Conservation (phyloP, 257 asterid genomes). For the Jacaranda mimosifolia region DNA sequence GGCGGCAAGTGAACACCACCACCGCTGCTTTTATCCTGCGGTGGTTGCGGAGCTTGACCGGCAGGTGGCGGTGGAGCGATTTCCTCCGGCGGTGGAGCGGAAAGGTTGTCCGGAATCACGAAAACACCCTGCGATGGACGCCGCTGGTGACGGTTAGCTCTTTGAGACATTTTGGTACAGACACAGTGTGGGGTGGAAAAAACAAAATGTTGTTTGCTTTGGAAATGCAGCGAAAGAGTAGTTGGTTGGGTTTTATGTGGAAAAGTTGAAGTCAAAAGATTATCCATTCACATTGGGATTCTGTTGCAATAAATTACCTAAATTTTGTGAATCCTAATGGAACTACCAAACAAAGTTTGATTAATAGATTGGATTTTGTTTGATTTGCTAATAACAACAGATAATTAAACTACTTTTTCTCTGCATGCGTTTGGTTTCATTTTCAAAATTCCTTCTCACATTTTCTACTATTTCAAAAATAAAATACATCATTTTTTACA, state of each 20-base stretch:
- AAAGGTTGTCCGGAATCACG: conserved; percentile 63
- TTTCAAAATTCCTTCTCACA: no score
- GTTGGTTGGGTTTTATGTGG: conserved; percentile 49
- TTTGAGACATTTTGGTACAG: conserved; percentile 58
- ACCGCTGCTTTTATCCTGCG: conserved; percentile 33
- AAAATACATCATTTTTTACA: no score
- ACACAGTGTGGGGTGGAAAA: conserved; percentile 33
- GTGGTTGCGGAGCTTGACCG: conserved; percentile 50
- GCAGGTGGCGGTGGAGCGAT: conserved; percentile 42
- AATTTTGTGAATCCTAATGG: conserved; percentile 25
- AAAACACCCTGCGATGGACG: conserved; percentile 78
- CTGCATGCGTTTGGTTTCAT: background rate
- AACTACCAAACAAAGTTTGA: background rate
- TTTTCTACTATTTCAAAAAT: no score
- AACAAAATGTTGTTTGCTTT: conserved; percentile 5
- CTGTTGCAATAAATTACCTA: conserved; percentile 32
- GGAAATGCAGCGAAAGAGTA: conserved; percentile 33
- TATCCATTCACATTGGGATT: conserved; percentile 58
- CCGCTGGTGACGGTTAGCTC: conserved; percentile 75
- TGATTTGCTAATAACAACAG: background rate
- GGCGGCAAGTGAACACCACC: conserved; percentile 53
- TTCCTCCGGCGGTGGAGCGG: conserved; percentile 55
- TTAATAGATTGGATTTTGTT: background rate
- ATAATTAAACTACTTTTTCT: background rate
- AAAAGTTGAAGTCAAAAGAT: conserved; percentile 42